phyloP scores from a whole-genome alignment of 495 filamentous ascomycete species.

The Aspergillus olivimuriae region DNA sequence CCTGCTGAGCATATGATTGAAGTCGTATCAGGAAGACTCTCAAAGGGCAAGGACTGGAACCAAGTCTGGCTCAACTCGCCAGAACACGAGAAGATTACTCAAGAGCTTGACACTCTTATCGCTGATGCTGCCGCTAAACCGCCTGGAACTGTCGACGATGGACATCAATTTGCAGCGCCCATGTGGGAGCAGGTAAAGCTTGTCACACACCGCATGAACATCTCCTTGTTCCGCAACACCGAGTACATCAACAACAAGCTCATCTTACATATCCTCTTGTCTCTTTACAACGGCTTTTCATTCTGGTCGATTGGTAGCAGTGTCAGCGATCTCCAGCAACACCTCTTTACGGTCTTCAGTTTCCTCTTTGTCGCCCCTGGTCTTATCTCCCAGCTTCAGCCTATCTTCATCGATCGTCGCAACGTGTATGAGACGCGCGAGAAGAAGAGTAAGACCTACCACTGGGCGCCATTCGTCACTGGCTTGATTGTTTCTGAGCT shows the following conservation, averaged over 20 bases:
- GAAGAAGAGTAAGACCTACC: constrained; percentile 48
- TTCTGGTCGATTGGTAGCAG: constrained; percentile 33
- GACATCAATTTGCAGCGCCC: constrained; percentile 52
- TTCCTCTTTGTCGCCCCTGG: constrained; percentile 46
- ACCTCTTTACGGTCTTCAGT: constrained; percentile 44
- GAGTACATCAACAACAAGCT: constrained; percentile 64
- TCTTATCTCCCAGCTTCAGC: constrained; percentile 46
- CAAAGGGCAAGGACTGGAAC: not conserved
- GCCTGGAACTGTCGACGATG: constrained; percentile 28
- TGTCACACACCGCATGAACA: constrained; percentile 52
- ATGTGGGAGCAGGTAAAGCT: constrained; percentile 50
- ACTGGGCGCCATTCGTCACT: constrained; percentile 49
- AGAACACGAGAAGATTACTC: constrained; percentile 32
- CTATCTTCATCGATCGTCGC: constrained; percentile 47
- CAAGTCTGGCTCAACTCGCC: constrained; percentile 53
- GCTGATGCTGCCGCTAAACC: constrained; percentile 28
- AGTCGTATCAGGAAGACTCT: constrained; percentile 41
- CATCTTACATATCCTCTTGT: constrained; percentile 26
- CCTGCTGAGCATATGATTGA: constrained; percentile 86
- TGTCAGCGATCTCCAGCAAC: constrained; percentile 24
- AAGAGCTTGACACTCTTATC: constrained; percentile 52
- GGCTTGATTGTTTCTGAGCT: constrained; percentile 45
- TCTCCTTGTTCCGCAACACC: constrained; percentile 53
- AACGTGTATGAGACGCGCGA: constrained; percentile 47
- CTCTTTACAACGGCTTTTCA: constrained; percentile 37